Evolutionary conservation across 2,329 filamentous ascomycete species (phyloP), one percentile per base, ranked within the genome.

Genomic region (Colletotrichum paranaense): DNA sequence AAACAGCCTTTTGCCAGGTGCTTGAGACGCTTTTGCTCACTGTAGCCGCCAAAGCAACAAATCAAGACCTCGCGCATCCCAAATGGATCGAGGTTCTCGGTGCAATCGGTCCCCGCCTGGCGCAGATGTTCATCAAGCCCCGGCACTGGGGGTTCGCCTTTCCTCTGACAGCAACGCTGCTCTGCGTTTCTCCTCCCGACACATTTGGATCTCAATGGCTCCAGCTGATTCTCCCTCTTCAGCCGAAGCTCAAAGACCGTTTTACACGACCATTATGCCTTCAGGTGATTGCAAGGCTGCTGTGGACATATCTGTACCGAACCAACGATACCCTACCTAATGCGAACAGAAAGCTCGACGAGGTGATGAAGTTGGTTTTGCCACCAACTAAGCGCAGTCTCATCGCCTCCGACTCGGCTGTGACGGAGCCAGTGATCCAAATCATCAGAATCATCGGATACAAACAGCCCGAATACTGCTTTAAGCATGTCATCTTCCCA

Each of bases 261-360:
- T 87, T 89, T 42, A 92, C 94, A 4, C 90, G 94, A 76, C 92
- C 93, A 4, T 88, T 95, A 46, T 95, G 95, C 68, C 88, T 99
- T 28, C 94, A 98, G 80, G 95, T 96, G 16, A 92, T 98, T 62
- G 97, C 95, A 52, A 92, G 96, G 67, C 86, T 99, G 30, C 88
- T 98, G 5, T 99, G 97, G 97, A 96, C 95, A 0, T 98, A 98
- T 81, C 87, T 99, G 4, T 98, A 97, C 81, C 92, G 96, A 63
- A 92, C 92, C 60, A 91, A 90, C 5, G 97, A 99, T 75, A 88
- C 91, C 11, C 85, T 89, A 1, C 90, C 91, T 67, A 88, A 88
- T 35, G 92, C 92, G 3, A 87, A 91, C 53, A 92, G 93, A 75
- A 98, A 97, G 81, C 86, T 98, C 22, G 96, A 99, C 76, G 96